A percentile compares a stretch with the other conserved stretches of the same genome.
Conservation (phyloP, 352 stramenopile genomes). For the Saprolegnia parasitica region DNA sequence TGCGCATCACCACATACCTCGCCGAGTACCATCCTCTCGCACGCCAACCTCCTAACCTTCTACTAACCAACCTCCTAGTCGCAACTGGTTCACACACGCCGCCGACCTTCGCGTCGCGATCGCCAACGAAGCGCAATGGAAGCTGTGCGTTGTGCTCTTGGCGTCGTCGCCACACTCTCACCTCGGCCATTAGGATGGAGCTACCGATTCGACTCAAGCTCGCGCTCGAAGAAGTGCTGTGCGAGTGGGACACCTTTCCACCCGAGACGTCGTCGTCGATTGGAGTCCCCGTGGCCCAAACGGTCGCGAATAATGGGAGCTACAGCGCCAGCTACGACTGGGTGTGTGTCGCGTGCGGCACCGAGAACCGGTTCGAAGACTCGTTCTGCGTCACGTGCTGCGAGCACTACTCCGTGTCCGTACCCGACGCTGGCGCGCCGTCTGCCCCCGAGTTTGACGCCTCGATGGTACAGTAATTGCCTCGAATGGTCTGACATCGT, state of each 20-base stretch:
- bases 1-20: conserved; percentile 7
- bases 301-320: neutral
- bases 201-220: conserved; percentile 21
- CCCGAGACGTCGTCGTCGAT: neutral
- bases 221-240: conserved; percentile 23
- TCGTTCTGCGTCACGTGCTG: conserved; percentile 27
- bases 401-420: conserved; percentile 27
- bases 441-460: conserved; percentile 18
- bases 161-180: neutral
- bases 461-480: neutral
- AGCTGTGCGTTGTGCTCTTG: neutral
- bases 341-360: conserved; percentile 11
- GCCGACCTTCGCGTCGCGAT: conserved; percentile 21
- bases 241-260: conserved; percentile 11
- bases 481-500: neutral
- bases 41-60: neutral
- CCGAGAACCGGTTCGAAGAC: conserved; percentile 19
- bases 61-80: conserved; percentile 9
- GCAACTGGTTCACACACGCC: conserved; percentile 14
- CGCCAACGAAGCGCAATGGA: conserved; percentile 11
- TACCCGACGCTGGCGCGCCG: neutral
- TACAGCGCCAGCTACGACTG: neutral
- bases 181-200: conserved; percentile 16
- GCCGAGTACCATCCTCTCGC: neutral
- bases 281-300: neutral